A percentile compares a stretch with the other conserved stretches of the same genome.
Evolutionary conservation across 208 protist genomes (phyloP).

Genomic region (Leishmania tropica): DNA sequence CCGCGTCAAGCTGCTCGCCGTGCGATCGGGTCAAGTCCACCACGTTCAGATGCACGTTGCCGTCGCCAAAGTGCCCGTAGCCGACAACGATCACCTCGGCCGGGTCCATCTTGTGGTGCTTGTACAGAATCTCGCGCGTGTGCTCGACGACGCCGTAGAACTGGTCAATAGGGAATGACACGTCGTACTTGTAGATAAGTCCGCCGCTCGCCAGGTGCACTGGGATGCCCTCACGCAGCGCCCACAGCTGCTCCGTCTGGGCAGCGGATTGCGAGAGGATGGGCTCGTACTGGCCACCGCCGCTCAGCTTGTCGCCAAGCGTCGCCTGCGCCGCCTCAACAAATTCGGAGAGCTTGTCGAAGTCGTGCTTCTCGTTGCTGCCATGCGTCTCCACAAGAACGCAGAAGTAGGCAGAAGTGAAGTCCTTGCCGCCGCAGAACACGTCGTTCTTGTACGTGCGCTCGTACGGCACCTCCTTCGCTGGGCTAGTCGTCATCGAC

Average conservation of each 20-base stretch:
- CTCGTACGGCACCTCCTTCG: constrained; percentile 45
- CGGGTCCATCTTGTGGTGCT: constrained; percentile 49
- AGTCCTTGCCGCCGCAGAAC: constrained; percentile 46
- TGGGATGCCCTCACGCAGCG: constrained; percentile 68
- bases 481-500: constrained; percentile 69
- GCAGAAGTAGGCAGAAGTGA: constrained; percentile 80
- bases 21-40: constrained; percentile 61
- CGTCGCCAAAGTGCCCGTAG: constrained; percentile 97
- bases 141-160: constrained; percentile 87
- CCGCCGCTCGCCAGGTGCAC: constrained; percentile 58
- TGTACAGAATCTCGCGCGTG: constrained; percentile 68
- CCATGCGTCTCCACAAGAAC: constrained; percentile 94
- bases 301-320: constrained; percentile 42
- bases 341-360: constrained; percentile 71
- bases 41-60: constrained; percentile 97
- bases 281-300: constrained; percentile 41
- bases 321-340: constrained; percentile 50
- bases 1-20: constrained; percentile 43
- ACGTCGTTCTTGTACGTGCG: constrained; percentile 45
- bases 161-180: constrained; percentile 76
- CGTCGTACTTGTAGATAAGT: constrained; percentile 79
- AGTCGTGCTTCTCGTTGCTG: constrained; percentile 91
- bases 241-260: constrained; percentile 67
- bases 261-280: constrained; percentile 66
- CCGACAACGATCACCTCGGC: constrained; percentile 79